Evolutionary conservation across 176 grass and related monocot species (phyloP).

Genomic region (Aegilops tauschii): DNA sequence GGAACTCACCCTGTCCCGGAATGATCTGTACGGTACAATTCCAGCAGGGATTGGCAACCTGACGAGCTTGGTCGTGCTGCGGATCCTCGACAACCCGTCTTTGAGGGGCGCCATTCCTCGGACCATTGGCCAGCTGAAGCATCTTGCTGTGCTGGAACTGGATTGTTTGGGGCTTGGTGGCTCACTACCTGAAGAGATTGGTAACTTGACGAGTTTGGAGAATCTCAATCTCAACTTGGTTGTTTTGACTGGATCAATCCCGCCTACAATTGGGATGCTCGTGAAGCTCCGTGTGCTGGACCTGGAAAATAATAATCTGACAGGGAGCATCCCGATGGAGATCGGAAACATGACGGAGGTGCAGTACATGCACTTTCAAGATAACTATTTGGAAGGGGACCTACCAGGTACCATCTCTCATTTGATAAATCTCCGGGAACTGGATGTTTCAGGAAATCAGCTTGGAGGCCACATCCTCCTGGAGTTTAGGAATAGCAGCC

Average conservation of each 20-base stretch:
- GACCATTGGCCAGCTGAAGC: too few relatives aligned
- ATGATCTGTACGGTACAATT: neutral
- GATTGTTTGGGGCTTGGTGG: neutral
- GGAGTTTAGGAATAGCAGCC: neutral
- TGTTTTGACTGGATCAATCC: neutral
- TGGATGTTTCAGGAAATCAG: neutral
- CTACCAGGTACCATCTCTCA: neutral
- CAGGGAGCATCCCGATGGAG: neutral
- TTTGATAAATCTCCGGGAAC: rapidly evolving
- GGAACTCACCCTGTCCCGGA: neutral
- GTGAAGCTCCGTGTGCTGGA: neutral
- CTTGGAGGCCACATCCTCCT: neutral
- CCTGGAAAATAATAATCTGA: neutral
- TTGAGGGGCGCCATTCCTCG: too few relatives aligned
- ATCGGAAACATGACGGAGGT: neutral
- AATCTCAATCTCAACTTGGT: rapidly evolving
- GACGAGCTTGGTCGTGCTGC: neutral
- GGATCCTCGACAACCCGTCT: too few relatives aligned
- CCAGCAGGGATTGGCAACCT: neutral
- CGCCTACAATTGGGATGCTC: neutral
- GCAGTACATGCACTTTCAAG: rapidly evolving
- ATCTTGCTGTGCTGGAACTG: too few relatives aligned
- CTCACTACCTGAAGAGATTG: neutral
- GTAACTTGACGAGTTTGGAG: neutral
- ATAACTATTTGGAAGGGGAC: neutral